Evolutionary conservation across 2,329 filamentous ascomycete species (phyloP).

Genomic region (Botrytis porri): DNA sequence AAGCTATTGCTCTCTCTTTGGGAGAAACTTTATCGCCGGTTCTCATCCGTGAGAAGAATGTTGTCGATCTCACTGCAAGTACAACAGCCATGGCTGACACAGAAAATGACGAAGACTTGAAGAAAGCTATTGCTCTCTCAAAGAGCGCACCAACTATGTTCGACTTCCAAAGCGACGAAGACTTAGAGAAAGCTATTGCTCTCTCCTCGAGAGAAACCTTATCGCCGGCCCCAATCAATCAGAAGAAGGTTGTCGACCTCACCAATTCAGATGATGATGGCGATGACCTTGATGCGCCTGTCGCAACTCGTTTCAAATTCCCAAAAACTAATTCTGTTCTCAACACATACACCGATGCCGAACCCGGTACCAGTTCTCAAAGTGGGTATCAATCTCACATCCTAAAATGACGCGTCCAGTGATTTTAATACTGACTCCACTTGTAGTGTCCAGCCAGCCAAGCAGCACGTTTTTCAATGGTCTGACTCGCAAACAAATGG

Average conservation of each 20-base stretch:
- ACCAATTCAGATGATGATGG: slow-evolving; percentile 37
- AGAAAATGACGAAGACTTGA: slow-evolving; percentile 51
- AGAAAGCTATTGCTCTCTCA: slow-evolving; percentile 58
- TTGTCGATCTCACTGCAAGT: background rate
- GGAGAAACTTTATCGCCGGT: slow-evolving; percentile 17
- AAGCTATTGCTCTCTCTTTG: slow-evolving; percentile 59
- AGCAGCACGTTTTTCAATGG: background rate
- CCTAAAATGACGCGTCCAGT: background rate
- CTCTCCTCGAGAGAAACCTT: slow-evolving; percentile 46
- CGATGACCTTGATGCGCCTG: slow-evolving; percentile 37
- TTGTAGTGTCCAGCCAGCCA: slow-evolving; percentile 3
- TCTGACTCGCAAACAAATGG: slow-evolving; percentile 76
- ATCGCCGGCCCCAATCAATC: background rate
- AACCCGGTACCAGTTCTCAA: background rate
- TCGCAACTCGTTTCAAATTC: slow-evolving; percentile 16
- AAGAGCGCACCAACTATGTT: slow-evolving; percentile 28
- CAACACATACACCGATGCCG: background rate
- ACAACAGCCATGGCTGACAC: slow-evolving; percentile 32
- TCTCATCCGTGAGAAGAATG: background rate
- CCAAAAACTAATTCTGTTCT: background rate
- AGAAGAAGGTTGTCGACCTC: slow-evolving; percentile 35
- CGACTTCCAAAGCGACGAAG: slow-evolving; percentile 45
- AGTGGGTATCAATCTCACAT: background rate
- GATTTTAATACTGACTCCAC: background rate
- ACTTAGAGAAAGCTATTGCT: slow-evolving; percentile 58